Percentiles rank a stretch among this genome's conserved stretches.
phyloP scores from a whole-genome alignment of 2,329 filamentous ascomycete genomes.

The Hansfordia pulvinata region DNA sequence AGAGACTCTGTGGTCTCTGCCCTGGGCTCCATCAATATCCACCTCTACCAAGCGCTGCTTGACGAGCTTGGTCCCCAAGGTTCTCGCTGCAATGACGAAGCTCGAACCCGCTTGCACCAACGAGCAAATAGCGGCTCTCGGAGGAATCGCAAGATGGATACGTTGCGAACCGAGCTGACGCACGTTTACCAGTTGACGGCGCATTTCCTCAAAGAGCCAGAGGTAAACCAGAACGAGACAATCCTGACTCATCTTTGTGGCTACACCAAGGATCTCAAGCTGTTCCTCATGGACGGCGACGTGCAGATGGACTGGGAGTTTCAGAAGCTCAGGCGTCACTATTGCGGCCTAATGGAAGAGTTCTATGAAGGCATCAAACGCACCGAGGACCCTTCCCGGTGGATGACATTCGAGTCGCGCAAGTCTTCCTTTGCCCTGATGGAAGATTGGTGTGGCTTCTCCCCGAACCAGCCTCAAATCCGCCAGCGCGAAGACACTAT shows the following conservation, averaged over 20 bases:
- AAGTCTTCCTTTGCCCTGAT: conserved; percentile 93
- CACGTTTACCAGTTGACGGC: conserved; percentile 93
- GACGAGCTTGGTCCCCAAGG: conserved; percentile 85
- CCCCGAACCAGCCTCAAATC: conserved; percentile 76
- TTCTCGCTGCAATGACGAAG: conserved; percentile 75
- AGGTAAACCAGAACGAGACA: conserved; percentile 78
- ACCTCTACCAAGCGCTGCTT: conserved; percentile 80
- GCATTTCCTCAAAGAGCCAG: conserved; percentile 67
- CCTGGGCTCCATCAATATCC: conserved; percentile 87
- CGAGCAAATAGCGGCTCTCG: conserved; percentile 72
- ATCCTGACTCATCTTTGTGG: conserved; percentile 77
- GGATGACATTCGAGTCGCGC: conserved; percentile 95
- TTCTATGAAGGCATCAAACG: conserved; percentile 84
- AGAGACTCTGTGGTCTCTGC: conserved; percentile 83
- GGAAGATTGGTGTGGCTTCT: conserved; percentile 99
- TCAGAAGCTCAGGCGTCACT: conserved; percentile 80
- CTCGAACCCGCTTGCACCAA: conserved; percentile 74
- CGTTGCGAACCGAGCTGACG: conserved; percentile 84
- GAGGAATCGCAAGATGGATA: conserved; percentile 71
- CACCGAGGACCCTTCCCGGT: conserved; percentile 71
- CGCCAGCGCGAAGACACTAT: conserved; percentile 74
- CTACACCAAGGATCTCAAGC: conserved; percentile 82
- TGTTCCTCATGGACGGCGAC: conserved; percentile 89
- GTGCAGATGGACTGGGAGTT: conserved; percentile 93
- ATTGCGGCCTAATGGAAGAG: conserved; percentile 86